Conservation (phyloP, 2,329 filamentous ascomycete species). For the Penicillium sp. region DNA sequence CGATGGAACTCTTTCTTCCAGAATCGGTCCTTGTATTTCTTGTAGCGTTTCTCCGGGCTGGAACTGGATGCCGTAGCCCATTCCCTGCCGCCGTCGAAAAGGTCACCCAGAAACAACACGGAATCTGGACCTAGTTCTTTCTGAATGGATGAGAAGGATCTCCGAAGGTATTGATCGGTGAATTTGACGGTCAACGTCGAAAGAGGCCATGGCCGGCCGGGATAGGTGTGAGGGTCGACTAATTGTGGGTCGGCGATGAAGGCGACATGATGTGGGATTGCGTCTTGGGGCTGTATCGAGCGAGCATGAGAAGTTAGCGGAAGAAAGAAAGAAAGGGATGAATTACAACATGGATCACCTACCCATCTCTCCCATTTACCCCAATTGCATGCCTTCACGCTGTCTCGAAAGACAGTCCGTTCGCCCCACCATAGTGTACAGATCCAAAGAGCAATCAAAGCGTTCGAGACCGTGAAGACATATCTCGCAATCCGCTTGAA, state of each 20-base stretch:
- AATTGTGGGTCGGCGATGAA: conserved; percentile 86
- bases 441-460: conserved; percentile 65
- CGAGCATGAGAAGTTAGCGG: too few relatives aligned
- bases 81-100: conserved; percentile 92
- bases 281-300: conserved; percentile 71
- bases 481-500: too few relatives aligned
- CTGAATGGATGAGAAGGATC: conserved; percentile 73
- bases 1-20: conserved; percentile 81
- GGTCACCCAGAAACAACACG: conserved; percentile 80
- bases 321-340: too few relatives aligned
- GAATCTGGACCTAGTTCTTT: conserved; percentile 75
- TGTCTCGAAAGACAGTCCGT: conserved; percentile 62
- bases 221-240: conserved; percentile 90
- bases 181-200: conserved; percentile 58
- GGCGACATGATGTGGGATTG: conserved; percentile 72
- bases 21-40: conserved; percentile 67
- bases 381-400: conserved; percentile 69
- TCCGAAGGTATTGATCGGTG: conserved; percentile 82
- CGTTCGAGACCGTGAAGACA: conserved; percentile 49
- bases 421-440: conserved; percentile 76
- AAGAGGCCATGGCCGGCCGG: conserved; percentile 66
- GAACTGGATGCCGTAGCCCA: conserved; percentile 65
- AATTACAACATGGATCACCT: too few relatives aligned
- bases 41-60: conserved; percentile 59
- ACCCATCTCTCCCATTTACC: conserved; percentile 89